phyloP scores from a whole-genome alignment of 148 eudicot species.

The Vaccinium myrtillus region DNA sequence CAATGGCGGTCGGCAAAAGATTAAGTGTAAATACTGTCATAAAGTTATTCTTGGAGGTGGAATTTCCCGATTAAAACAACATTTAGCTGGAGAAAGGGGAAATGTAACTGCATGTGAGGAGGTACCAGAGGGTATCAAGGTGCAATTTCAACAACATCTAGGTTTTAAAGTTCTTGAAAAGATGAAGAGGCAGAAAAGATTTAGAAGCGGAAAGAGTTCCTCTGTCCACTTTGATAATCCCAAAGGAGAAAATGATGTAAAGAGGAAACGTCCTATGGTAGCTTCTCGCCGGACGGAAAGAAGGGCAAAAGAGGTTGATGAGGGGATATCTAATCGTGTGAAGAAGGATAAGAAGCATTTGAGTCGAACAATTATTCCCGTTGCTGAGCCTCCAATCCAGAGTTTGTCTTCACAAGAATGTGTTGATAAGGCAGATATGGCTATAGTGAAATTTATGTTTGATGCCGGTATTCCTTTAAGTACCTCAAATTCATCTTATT shows the following conservation, averaged over 20 bases:
- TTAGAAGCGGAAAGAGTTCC: conserved; percentile 6
- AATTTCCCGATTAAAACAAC: conserved; percentile 26
- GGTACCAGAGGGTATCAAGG: conserved; percentile 22
- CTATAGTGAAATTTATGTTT: conserved; percentile 20
- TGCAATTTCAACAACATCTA: conserved; percentile 22
- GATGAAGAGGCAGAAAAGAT: conserved; percentile 15
- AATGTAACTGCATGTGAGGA: conserved; percentile 23
- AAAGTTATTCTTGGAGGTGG: conserved; percentile 29
- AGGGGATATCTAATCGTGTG: neutral
- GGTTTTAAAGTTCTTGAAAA: conserved; percentile 20
- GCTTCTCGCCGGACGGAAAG: neutral
- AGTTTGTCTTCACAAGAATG: conserved; percentile 17
- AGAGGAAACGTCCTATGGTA: conserved; percentile 1
- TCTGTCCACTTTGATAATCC: neutral
- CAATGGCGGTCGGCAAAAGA: conserved; percentile 24
- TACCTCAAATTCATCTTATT: conserved; percentile 20
- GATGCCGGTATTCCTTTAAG: conserved; percentile 23
- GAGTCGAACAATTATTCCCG: conserved; percentile 2
- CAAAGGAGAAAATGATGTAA: conserved; percentile 7
- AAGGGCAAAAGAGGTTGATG: conserved; percentile 9
- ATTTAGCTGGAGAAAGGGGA: conserved; percentile 27
- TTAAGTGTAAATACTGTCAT: conserved; percentile 26
- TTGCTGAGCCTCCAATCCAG: neutral
- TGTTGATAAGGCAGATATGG: conserved; percentile 20
- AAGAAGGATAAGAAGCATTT: conserved; percentile 19